Percentiles rank a stretch among this genome's conserved stretches.
Evolutionary conservation across 352 stramenopile species (phyloP).

Genomic region (Nothophytophthora sp.): DNA sequence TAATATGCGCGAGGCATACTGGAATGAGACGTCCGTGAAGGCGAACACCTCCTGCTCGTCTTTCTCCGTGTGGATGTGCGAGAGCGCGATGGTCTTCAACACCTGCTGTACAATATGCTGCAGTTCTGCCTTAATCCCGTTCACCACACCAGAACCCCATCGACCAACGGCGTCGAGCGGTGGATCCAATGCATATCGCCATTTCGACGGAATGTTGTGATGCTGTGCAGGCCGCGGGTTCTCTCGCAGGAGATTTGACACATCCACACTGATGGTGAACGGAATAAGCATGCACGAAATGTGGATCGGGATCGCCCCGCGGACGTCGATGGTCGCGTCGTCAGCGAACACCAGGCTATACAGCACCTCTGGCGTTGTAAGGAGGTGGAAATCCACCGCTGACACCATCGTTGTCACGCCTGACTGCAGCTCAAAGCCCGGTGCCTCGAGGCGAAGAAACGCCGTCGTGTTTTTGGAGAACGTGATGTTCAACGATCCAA

Average conservation of each 20-base stretch:
- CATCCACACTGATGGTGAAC: constrained; percentile 67
- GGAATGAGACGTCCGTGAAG: constrained; percentile 80
- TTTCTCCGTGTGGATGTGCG: constrained; percentile 65
- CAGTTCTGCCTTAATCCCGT: constrained; percentile 49
- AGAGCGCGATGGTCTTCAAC: constrained; percentile 75
- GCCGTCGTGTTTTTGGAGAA: constrained; percentile 55
- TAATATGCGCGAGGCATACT: constrained; percentile 56
- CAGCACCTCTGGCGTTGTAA: constrained; percentile 44
- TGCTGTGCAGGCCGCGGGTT: constrained; percentile 1
- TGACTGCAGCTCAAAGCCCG: constrained; percentile 54
- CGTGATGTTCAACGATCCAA: constrained; percentile 56
- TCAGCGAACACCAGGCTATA: constrained; percentile 57
- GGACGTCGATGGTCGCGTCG: constrained; percentile 39
- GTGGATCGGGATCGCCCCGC: constrained; percentile 47
- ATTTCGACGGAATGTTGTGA: constrained; percentile 5
- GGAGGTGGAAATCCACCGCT: constrained; percentile 43
- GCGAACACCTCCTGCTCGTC: constrained; percentile 67
- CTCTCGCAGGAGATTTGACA: constrained; percentile 43
- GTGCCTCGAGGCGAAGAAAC: constrained; percentile 50
- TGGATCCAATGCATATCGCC: constrained; percentile 21
- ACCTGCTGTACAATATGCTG: constrained; percentile 61
- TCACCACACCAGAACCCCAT: constrained; percentile 24
- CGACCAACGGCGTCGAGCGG: constrained; percentile 8
- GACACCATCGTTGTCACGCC: constrained; percentile 53
- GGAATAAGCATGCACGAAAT: constrained; percentile 74